phyloP scores from a whole-genome alignment of 768 basidiomycete genomes.

The Auricularia sp. region DNA sequence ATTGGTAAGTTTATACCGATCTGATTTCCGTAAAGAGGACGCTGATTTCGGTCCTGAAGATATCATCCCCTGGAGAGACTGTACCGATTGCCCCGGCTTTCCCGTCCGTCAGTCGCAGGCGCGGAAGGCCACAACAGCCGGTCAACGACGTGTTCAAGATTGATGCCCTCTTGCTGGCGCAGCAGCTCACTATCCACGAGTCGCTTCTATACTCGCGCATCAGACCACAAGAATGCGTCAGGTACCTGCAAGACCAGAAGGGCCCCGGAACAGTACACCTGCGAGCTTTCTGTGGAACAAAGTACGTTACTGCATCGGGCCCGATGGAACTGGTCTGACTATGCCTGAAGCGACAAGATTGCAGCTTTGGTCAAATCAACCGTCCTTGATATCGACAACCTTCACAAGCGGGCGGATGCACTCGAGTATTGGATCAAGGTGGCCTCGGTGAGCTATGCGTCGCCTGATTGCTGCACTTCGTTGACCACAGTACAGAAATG shows the following conservation, averaged over 20 bases:
- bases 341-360: slow-evolving; percentile 53
- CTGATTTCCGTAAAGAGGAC: neutral
- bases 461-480: neutral
- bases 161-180: slow-evolving; percentile 60
- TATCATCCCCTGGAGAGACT: neutral
- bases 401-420: slow-evolving; percentile 44
- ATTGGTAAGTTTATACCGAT: slow-evolving; percentile 31
- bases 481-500: slow-evolving; percentile 43
- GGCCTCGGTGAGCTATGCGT: slow-evolving; percentile 47
- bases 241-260: slow-evolving; percentile 37
- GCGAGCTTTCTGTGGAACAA: slow-evolving; percentile 11
- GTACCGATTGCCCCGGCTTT: neutral
- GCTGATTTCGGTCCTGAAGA: neutral
- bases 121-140: slow-evolving; percentile 37
- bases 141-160: slow-evolving; percentile 55
- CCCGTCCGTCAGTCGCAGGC: slow-evolving; percentile 14
- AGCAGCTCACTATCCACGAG: slow-evolving; percentile 72
- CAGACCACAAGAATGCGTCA: slow-evolving; percentile 62
- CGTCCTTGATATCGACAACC: slow-evolving; percentile 40
- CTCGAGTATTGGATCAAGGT: slow-evolving; percentile 71
- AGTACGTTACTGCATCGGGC: slow-evolving; percentile 14
- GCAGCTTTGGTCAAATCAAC: slow-evolving; percentile 60
- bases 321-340: slow-evolving; percentile 4
- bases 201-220: slow-evolving; percentile 58
- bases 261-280: slow-evolving; percentile 34